Conservation (phyloP, 2,329 filamentous ascomycete genomes). For the Calonectria pteridis region DNA sequence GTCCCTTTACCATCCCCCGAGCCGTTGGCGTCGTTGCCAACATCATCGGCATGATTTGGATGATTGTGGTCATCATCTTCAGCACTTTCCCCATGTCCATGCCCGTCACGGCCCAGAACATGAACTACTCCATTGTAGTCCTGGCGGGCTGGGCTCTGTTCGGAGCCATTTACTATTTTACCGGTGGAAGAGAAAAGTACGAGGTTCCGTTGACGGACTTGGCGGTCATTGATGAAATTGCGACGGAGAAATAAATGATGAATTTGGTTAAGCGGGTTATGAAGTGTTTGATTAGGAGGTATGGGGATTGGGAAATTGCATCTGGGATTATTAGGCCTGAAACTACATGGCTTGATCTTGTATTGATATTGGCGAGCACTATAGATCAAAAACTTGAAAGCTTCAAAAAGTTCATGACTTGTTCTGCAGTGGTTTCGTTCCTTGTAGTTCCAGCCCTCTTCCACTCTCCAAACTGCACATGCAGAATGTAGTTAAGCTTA, state of each 20-base stretch:
- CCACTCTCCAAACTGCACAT: not conserved
- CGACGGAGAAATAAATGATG: conserved; percentile 3
- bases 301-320: not conserved
- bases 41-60: conserved; percentile 57
- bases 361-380: not conserved
- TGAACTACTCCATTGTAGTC: conserved; percentile 62
- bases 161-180: conserved; percentile 50
- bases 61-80: conserved; percentile 58
- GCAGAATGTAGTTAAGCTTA: not conserved
- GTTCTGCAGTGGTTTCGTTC: not conserved
- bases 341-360: not conserved
- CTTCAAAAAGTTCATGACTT: not conserved
- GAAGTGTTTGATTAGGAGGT: not conserved
- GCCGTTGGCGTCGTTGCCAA: conserved; percentile 53
- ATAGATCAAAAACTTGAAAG: not conserved
- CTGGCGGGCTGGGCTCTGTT: conserved; percentile 54
- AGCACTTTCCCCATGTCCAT: conserved; percentile 57
- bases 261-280: not conserved
- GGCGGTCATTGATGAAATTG: conserved; percentile 1
- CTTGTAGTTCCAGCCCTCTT: not conserved
- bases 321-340: too few relatives aligned
- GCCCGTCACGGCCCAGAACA: conserved; percentile 56
- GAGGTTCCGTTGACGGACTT: conserved; percentile 37
- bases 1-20: conserved; percentile 47
- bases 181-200: conserved; percentile 41